A percentile compares a stretch with the other conserved stretches of the same genome.
Conservation (phyloP, 805 yeast genomes). For the Vanderwaltozyma tropicalis region DNA sequence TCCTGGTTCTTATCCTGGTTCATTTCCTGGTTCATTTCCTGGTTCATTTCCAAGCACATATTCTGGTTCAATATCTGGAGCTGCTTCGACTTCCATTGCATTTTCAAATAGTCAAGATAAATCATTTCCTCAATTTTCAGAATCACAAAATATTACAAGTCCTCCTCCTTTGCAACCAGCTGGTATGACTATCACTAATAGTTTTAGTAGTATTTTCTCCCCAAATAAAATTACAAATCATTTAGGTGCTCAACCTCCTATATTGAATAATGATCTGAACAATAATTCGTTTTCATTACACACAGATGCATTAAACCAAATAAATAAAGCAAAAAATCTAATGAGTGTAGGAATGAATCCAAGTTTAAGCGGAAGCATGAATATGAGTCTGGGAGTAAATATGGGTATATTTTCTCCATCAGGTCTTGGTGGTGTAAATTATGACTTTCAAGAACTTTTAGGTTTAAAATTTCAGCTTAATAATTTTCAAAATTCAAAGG, state of each 20-base stretch:
- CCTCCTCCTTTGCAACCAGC: conserved; percentile 7
- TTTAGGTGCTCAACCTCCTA: conserved; percentile 3
- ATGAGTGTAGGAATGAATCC: conserved; percentile 2
- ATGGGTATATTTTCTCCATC: conserved; percentile 21
- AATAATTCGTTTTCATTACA: conserved; percentile 1
- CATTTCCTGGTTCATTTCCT: neutral
- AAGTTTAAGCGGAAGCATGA: conserved; percentile 1
- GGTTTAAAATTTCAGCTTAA: conserved; percentile 11
- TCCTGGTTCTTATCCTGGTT: too few species aligned
- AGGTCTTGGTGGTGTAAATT: conserved; percentile 26
- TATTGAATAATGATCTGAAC: neutral
- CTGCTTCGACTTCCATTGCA: neutral
- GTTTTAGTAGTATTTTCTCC: conserved; percentile 6
- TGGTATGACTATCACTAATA: conserved; percentile 7
- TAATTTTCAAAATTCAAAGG: conserved; percentile 11
- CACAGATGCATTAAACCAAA: conserved; percentile 7
- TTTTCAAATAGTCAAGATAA: neutral
- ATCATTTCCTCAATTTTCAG: neutral
- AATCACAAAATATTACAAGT: neutral
- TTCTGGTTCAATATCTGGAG: neutral
- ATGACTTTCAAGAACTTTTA: conserved; percentile 24
- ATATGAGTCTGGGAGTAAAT: neutral
- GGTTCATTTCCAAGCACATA: too few species aligned
- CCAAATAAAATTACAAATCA: conserved; percentile 6
- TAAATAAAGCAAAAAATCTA: conserved; percentile 6